Evolutionary conservation across 805 yeast genomes (phyloP).

Genomic region (Debaryomyces tyrocola): DNA sequence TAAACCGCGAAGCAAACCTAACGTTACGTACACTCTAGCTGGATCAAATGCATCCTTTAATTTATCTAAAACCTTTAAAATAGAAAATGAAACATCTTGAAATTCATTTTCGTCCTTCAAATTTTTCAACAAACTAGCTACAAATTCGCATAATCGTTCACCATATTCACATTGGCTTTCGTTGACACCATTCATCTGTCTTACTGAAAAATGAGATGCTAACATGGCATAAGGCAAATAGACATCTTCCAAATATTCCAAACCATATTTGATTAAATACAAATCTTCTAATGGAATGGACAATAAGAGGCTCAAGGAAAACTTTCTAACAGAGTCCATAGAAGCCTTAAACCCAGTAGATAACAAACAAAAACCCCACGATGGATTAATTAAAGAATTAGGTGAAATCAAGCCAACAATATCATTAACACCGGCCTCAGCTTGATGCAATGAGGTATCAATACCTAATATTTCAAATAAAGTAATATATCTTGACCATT

Average conservation of each 20-base stretch:
- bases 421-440: conserved; percentile 72
- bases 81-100: conserved; percentile 22
- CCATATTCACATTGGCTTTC: conserved; percentile 58
- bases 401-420: conserved; percentile 54
- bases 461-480: conserved; percentile 78
- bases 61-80: conserved; percentile 47
- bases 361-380: conserved; percentile 74
- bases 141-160: conserved; percentile 45
- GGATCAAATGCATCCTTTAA: conserved; percentile 63
- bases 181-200: conserved; percentile 23
- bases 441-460: conserved; percentile 84
- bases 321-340: conserved; percentile 74
- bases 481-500: conserved; percentile 75
- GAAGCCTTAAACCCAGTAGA: conserved; percentile 75
- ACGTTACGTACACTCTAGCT: conserved; percentile 58
- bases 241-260: conserved; percentile 44
- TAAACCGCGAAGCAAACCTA: conserved; percentile 60
- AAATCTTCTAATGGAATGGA: conserved; percentile 49
- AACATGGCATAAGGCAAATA: conserved; percentile 62
- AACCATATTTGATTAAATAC: conserved; percentile 30
- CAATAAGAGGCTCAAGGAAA: conserved; percentile 56
- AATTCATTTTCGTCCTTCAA: conserved; percentile 24
- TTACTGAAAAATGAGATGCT: conserved; percentile 59
- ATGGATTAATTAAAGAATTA: conserved; percentile 53
- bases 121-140: conserved; percentile 35